Conservation (phyloP, 495 filamentous ascomycete genomes). For the Geopyxis carbonaria region DNA sequence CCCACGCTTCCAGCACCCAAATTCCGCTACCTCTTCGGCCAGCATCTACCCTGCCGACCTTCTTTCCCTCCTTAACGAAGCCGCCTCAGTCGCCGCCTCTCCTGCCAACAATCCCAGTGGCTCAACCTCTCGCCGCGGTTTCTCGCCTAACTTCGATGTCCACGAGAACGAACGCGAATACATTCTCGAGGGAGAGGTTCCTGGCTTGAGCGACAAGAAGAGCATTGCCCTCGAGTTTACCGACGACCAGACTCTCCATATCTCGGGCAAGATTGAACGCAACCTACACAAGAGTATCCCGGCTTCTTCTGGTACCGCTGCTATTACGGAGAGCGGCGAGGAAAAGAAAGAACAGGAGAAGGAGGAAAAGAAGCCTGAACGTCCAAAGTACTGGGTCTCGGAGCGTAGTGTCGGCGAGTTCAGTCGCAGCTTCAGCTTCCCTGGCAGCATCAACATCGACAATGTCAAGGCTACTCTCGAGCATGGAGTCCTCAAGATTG, state of each 20-base stretch:
- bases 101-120: background rate
- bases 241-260: conserved; percentile 55
- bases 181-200: conserved; percentile 75
- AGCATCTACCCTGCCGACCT: conserved; percentile 25
- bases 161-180: conserved; percentile 50
- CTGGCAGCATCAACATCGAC: conserved; percentile 58
- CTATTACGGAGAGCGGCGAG: background rate
- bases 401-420: conserved; percentile 75
- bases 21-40: conserved; percentile 4
- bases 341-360: conserved; percentile 10
- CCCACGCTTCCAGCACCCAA: conserved; percentile 13
- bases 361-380: conserved; percentile 26
- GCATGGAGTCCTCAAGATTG: conserved; percentile 55
- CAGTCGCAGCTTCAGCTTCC: conserved; percentile 63
- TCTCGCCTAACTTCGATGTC: conserved; percentile 67
- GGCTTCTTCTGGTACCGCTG: background rate
- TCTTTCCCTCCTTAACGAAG: conserved; percentile 58
- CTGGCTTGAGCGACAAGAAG: conserved; percentile 54
- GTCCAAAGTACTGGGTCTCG: conserved; percentile 53
- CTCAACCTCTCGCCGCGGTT: conserved; percentile 32
- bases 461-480: conserved; percentile 56
- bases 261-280: conserved; percentile 52
- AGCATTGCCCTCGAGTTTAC: conserved; percentile 72
- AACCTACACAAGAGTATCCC: conserved; percentile 27
- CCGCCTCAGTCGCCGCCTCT: background rate